These are phyloP conservation scores for Collybiopsis luxurians DNA, from an alignment of 768 basidiomycete species.

Conservation along the genomic window DNA sequence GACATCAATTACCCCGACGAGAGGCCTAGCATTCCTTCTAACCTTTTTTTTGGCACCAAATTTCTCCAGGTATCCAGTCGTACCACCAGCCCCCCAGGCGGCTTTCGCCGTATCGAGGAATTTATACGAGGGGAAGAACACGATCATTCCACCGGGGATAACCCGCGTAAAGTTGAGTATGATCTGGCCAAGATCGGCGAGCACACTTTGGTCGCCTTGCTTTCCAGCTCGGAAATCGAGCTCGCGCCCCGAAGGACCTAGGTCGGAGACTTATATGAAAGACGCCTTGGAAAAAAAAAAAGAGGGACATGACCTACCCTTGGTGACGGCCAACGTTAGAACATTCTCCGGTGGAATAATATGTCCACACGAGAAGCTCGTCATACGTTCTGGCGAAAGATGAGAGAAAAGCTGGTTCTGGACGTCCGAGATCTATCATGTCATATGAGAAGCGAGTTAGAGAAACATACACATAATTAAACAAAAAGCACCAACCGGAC, in stretches of 20 bases:
- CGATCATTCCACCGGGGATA: slow-evolving; percentile 85
- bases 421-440: slow-evolving; percentile 84
- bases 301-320: slow-evolving; percentile 33
- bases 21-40: too few species aligned
- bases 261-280: background rate
- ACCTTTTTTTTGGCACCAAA: slow-evolving; percentile 76
- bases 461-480: background rate
- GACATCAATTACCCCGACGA: background rate
- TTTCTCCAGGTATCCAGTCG: slow-evolving; percentile 57
- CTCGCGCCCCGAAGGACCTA: slow-evolving; percentile 57
- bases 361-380: slow-evolving; percentile 88
- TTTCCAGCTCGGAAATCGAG: slow-evolving; percentile 82
- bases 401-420: slow-evolving; percentile 74
- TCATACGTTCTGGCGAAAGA: slow-evolving; percentile 57
- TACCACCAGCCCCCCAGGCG: slow-evolving; percentile 50
- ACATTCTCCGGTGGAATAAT: slow-evolving; percentile 83
- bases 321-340: slow-evolving; percentile 67
- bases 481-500: slow-evolving; percentile 60
- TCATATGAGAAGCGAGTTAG: background rate
- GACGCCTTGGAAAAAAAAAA: background rate
- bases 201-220: slow-evolving; percentile 61
- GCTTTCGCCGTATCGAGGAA: slow-evolving; percentile 69
- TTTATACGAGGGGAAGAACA: slow-evolving; percentile 92
- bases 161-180: slow-evolving; percentile 77
- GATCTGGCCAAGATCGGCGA: slow-evolving; percentile 80